These are phyloP conservation scores for Fagus crenata DNA, from an alignment of 306 rosid species.

Conservation along the genomic window DNA sequence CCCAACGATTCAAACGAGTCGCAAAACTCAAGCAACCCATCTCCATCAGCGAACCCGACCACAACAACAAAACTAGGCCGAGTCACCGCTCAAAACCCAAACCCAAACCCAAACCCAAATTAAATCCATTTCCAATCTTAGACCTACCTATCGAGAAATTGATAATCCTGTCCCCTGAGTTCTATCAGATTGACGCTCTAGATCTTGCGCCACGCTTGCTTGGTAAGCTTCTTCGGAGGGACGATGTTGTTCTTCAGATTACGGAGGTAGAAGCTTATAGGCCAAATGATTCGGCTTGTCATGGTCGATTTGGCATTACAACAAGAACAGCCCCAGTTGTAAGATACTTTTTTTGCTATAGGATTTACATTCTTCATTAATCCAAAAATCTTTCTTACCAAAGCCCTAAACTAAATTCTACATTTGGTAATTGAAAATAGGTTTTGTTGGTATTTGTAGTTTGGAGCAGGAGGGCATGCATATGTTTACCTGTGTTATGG, in stretches of 20 bases:
- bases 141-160: constrained; percentile 19
- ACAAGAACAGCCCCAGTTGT: constrained; percentile 87
- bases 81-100: constrained; percentile 32
- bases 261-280: constrained; percentile 97
- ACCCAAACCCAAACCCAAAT: constrained; percentile 18
- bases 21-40: constrained; percentile 38
- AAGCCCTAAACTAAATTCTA: too few relatives aligned
- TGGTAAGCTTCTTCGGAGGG: constrained; percentile 77
- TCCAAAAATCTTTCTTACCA: too few relatives aligned
- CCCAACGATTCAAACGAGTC: constrained; percentile 54
- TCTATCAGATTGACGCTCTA: constrained; percentile 73
- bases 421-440: background rate
- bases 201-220: constrained; percentile 89
- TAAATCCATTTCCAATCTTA: constrained; percentile 13
- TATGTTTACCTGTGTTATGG: constrained; percentile 90
- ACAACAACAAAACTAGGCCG: constrained; percentile 21
- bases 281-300: constrained; percentile 84
- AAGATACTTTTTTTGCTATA: constrained; percentile 32
- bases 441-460: constrained; percentile 41
- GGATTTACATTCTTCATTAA: background rate
- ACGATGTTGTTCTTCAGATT: constrained; percentile 81
- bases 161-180: constrained; percentile 47
- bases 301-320: constrained; percentile 89
- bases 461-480: constrained; percentile 91
- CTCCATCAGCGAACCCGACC: constrained; percentile 19